These are phyloP conservation scores for Tilletia indica DNA, from an alignment of 1,284 basidiomycete genomes.

Conservation along the genomic window DNA sequence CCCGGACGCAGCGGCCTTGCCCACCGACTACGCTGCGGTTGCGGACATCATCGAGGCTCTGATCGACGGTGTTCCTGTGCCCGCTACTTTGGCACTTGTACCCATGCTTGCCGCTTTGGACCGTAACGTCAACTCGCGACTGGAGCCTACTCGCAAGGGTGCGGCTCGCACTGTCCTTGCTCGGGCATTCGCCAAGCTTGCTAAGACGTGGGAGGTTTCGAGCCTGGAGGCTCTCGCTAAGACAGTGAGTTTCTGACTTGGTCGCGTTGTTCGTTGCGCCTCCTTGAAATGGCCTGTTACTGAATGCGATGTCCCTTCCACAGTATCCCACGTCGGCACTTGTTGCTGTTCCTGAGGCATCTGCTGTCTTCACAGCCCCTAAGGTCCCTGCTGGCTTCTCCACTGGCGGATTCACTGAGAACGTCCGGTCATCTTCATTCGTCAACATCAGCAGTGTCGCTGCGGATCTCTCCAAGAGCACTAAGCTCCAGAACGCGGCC, in stretches of 20 bases:
- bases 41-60: constrained; percentile 69
- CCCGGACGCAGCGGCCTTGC: constrained; percentile 57
- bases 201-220: constrained; percentile 67
- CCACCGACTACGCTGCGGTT: constrained; percentile 76
- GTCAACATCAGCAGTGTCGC: constrained; percentile 30
- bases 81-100: constrained; percentile 72
- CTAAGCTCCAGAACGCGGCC: constrained; percentile 39
- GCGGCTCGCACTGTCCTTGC: constrained; percentile 69
- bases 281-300: constrained; percentile 17
- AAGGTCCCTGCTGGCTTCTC: constrained; percentile 27
- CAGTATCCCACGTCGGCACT: constrained; percentile 27
- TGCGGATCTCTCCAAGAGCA: constrained; percentile 32
- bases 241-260: constrained; percentile 20
- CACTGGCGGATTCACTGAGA: constrained; percentile 30
- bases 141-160: constrained; percentile 56
- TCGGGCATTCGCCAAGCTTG: constrained; percentile 69
- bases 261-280: not conserved
- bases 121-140: constrained; percentile 59
- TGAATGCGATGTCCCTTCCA: not conserved
- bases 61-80: constrained; percentile 70
- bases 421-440: constrained; percentile 23
- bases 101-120: constrained; percentile 83
- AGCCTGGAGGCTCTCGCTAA: constrained; percentile 27
- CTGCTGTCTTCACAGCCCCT: constrained; percentile 35
- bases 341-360: constrained; percentile 29